phyloP scores from a whole-genome alignment of 1,139 yeast species.

The Geotrichum histeridarum region DNA sequence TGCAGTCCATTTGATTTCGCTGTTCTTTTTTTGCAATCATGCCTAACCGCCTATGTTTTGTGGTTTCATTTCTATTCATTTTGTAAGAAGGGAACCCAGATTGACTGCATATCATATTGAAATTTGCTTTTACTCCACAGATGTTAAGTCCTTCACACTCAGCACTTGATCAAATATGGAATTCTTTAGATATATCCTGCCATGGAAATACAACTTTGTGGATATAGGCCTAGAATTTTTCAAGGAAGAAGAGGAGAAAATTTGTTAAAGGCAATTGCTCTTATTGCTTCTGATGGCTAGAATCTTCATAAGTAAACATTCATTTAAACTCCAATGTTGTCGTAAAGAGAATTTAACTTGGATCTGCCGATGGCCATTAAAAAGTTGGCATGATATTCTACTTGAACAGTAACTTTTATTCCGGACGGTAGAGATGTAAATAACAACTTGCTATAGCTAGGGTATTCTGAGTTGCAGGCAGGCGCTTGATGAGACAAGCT shows the following conservation, averaged over 20 bases:
- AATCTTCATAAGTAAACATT: not conserved
- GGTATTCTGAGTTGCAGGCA: not conserved
- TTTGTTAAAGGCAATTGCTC: not conserved
- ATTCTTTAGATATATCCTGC: too few species aligned
- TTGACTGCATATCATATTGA: too few species aligned
- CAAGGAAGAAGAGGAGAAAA: not conserved
- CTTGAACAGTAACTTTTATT: not conserved
- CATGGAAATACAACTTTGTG: too few species aligned
- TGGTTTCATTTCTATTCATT: too few species aligned
- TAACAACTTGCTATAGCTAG: not conserved
- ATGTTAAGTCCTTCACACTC: too few species aligned
- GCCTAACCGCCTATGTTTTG: too few species aligned
- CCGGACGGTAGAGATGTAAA: not conserved
- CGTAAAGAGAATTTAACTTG: not conserved
- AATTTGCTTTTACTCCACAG: too few species aligned
- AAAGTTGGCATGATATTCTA: not conserved
- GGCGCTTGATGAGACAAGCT: not conserved
- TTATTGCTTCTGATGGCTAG: not conserved
- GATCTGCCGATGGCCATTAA: not conserved
- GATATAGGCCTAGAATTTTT: too few species aligned
- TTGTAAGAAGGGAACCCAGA: too few species aligned
- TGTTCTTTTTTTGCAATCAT: too few species aligned
- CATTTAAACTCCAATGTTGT: not conserved
- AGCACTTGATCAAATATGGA: too few species aligned
- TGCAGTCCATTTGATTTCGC: too few species aligned